phyloP scores from a whole-genome alignment of 1,139 yeast genomes.

The Protomyces gravidus region DNA sequence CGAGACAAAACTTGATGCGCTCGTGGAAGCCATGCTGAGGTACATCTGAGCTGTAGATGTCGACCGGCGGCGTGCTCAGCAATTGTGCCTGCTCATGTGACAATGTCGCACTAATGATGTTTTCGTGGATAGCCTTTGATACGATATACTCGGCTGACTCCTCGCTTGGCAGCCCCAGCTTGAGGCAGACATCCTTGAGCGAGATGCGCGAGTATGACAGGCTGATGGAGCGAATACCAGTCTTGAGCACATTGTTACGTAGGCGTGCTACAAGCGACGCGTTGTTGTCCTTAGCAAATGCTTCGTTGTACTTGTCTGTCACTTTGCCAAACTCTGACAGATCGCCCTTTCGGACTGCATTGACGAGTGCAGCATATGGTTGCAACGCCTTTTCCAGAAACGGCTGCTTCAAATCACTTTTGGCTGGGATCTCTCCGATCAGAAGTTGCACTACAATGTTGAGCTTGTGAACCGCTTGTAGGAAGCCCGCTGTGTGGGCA shows the following conservation, averaged over 20 bases:
- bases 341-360: slow-evolving; percentile 91
- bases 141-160: slow-evolving; percentile 96
- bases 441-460: slow-evolving; percentile 83
- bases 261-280: slow-evolving; percentile 80
- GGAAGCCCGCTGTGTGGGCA: slow-evolving; percentile 73
- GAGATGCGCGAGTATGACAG: slow-evolving; percentile 88
- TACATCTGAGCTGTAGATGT: slow-evolving; percentile 78
- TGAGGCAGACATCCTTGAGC: slow-evolving; percentile 82
- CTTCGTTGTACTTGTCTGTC: slow-evolving; percentile 59
- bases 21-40: slow-evolving; percentile 90
- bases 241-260: slow-evolving; percentile 94
- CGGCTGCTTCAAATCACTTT: slow-evolving; percentile 68
- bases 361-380: slow-evolving; percentile 82
- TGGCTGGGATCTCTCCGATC: slow-evolving; percentile 97
- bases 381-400: slow-evolving; percentile 56
- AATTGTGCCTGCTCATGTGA: slow-evolving; percentile 88
- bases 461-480: slow-evolving; percentile 85
- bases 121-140: slow-evolving; percentile 94
- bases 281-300: slow-evolving; percentile 70
- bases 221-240: slow-evolving; percentile 92
- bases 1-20: slow-evolving; percentile 86
- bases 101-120: slow-evolving; percentile 91
- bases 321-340: slow-evolving; percentile 73
- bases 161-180: slow-evolving; percentile 87
- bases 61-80: slow-evolving; percentile 82